Conservation (phyloP, 2,329 filamentous ascomycete species). For the Aureobasidium uvarum region DNA sequence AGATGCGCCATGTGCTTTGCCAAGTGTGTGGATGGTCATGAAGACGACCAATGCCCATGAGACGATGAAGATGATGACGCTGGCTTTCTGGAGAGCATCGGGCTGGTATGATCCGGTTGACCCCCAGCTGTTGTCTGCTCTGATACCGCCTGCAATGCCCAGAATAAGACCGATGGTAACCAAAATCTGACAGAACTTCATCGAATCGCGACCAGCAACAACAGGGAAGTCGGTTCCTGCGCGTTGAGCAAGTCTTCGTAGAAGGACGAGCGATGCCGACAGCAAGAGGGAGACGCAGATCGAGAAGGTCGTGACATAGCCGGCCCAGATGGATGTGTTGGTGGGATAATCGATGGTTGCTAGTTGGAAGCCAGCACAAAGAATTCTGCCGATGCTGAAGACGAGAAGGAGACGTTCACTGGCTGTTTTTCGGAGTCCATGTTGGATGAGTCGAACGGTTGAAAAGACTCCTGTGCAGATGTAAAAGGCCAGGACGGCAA, state of each 20-base stretch:
- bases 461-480: constrained; percentile 27
- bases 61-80: constrained; percentile 29
- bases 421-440: constrained; percentile 31
- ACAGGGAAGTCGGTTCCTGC: constrained; percentile 23
- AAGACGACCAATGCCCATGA: constrained; percentile 30
- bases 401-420: constrained; percentile 35
- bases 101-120: constrained; percentile 29
- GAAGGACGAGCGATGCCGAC: constrained; percentile 33
- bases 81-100: constrained; percentile 30
- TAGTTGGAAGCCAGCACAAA: constrained; percentile 34
- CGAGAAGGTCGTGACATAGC: constrained; percentile 33
- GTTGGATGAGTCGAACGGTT: constrained; percentile 28
- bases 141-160: constrained; percentile 33
- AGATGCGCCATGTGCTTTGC: constrained; percentile 12
- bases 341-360: constrained; percentile 31
- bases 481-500: constrained; percentile 33
- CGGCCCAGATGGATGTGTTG: constrained; percentile 27
- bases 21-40: constrained; percentile 24
- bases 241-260: constrained; percentile 31
- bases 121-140: constrained; percentile 17
- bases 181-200: constrained; percentile 32
- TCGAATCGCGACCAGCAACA: constrained; percentile 22
- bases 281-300: constrained; percentile 35
- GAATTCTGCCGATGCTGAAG: constrained; percentile 33
- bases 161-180: constrained; percentile 32